Base-by-base conservation (phyloP, 2,329 filamentous ascomycete genomes). In the Aspergillus fumigatiaffinis region DNA sequence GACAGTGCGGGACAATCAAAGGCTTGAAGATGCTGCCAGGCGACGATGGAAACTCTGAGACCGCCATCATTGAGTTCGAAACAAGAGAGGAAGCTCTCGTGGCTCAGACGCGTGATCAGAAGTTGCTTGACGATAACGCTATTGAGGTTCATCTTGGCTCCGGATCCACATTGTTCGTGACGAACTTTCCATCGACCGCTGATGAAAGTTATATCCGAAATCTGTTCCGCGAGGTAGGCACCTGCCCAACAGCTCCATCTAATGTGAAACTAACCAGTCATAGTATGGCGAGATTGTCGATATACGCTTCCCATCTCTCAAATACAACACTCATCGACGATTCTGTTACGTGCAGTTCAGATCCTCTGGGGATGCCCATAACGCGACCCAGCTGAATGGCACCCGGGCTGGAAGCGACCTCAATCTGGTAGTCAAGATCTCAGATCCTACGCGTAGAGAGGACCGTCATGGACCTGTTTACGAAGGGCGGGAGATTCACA, bases 271-370 rank as follows among this genome's bases (percentile, higher is more conserved):
- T 66, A 53, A 63, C 52, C 21, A 46, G 49, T 41, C 55, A 48
- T 71, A 80, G 57, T 93, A 87, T 67, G 94, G 94, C 47, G 86
- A 93, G 47, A 87, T 99, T 55, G 81, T 96, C 55, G 90, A 88
- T 67, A 83, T 97, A 53, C 88, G 94, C 23, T 94, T 94, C 76
- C 94, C 94, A 1, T 96, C 91, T 56, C 83, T 99, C 52, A 95
- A 95, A 71, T 92, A 84, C 73, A 93, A 97, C 68, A 87, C 88
- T 1, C 87, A 90, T 65, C 90, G 94, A 32, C 88, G 94, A 25
- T 99, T 99, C 77, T 97, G 92, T 78, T 99, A 99, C 73, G 82
- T 97, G 6, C 91, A 95, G n/a, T 97, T 97, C 71, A 82, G 86
- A 50, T 85, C 86, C 32, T 75, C 82, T 2, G 80, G 82, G n/a